Percentiles rank a stretch among this genome's conserved stretches.
Conservation (phyloP, 2,329 filamentous ascomycete species). For the Neofusicoccum kwambonambiense region DNA sequence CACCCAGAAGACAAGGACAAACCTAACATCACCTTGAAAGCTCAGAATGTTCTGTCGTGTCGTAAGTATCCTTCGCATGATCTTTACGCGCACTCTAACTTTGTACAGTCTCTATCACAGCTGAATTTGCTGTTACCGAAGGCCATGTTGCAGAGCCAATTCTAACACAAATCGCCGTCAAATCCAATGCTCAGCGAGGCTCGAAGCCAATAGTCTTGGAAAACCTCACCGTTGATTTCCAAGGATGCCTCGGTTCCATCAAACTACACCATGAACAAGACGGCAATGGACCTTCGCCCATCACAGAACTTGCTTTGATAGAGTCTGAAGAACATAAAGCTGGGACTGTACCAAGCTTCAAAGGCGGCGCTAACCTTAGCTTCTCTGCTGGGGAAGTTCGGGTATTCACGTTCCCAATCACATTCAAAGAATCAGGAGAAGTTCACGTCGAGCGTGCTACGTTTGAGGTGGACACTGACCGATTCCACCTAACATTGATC, state of each 20-base stretch:
- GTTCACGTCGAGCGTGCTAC: conserved; percentile 64
- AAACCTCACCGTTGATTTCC: conserved; percentile 53
- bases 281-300: conserved; percentile 18
- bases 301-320: conserved; percentile 3
- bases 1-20: conserved; percentile 36
- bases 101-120: conserved; percentile 46
- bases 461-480: conserved; percentile 61
- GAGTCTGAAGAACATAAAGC: conserved; percentile 1
- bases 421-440: conserved; percentile 79
- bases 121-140: conserved; percentile 54
- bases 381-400: conserved; percentile 66
- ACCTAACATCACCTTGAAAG: conserved; percentile 47
- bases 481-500: conserved; percentile 67
- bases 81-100: neutral
- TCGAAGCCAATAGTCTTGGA: conserved; percentile 50
- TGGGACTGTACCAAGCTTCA: conserved; percentile 38
- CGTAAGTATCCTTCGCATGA: conserved; percentile 31
- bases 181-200: conserved; percentile 46
- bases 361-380: conserved; percentile 62
- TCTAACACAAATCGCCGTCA: conserved; percentile 55
- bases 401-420: conserved; percentile 69
- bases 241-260: conserved; percentile 43
- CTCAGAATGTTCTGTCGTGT: conserved; percentile 50
- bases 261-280: conserved; percentile 28
- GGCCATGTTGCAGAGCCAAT: conserved; percentile 61